Evolutionary conservation across 1,284 basidiomycete genomes (phyloP).

Genomic region (Naganishia sp.): DNA sequence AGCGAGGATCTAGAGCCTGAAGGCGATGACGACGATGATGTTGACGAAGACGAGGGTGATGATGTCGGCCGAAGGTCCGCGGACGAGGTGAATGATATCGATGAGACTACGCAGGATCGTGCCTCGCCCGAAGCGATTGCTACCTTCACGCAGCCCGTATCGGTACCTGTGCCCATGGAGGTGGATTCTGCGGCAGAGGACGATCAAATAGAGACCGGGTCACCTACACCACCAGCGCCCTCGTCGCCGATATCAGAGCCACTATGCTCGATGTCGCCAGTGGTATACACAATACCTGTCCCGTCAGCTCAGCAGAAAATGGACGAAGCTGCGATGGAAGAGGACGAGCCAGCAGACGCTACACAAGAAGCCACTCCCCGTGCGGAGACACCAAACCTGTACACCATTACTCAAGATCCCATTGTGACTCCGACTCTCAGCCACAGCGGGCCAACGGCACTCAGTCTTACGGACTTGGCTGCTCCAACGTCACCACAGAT

Average conservation of each 20-base stretch:
- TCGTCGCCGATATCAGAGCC: not conserved
- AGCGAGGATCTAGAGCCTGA: slow-evolving; percentile 21
- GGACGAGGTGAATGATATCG: not conserved
- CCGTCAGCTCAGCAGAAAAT: not conserved
- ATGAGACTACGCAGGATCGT: not conserved
- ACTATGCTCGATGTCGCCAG: too few species aligned
- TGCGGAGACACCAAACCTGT: slow-evolving; percentile 4
- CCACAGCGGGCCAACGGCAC: not conserved
- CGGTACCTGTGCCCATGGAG: slow-evolving; percentile 2
- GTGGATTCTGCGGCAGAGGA: slow-evolving; percentile 1
- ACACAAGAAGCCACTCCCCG: not conserved
- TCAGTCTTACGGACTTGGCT: slow-evolving; percentile 17
- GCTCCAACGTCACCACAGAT: slow-evolving; percentile 17
- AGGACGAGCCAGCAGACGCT: not conserved
- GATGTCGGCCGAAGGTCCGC: not conserved
- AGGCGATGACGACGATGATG: slow-evolving; percentile 20
- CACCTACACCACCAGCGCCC: not conserved
- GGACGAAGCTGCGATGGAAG: not conserved
- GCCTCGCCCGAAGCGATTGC: slow-evolving; percentile 10
- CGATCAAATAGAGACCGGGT: not conserved
- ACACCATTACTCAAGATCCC: slow-evolving; percentile 15
- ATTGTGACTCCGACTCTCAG: slow-evolving; percentile 5
- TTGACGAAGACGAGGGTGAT: not conserved
- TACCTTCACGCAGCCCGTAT: not conserved
- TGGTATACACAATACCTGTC: too few species aligned